Percentiles rank a stretch among this genome's conserved stretches.
Evolutionary conservation across 2,329 filamentous ascomycete species (phyloP).

Genomic region (Hypoxylon sp.): DNA sequence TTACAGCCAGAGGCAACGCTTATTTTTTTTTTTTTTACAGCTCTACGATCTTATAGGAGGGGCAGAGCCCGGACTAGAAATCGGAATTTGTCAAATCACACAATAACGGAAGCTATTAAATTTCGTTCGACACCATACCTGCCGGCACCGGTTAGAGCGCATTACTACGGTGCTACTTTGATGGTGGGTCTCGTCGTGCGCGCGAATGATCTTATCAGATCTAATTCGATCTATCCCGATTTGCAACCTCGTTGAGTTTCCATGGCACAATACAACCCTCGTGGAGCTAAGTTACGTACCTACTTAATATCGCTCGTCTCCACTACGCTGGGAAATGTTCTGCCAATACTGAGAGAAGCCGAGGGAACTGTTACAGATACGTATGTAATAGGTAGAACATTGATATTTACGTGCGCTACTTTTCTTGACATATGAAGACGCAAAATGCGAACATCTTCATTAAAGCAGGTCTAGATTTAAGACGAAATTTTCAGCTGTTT

Average conservation of each 20-base stretch:
- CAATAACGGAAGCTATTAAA: constrained; percentile 1
- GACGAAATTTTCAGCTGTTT: not conserved
- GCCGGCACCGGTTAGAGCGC: constrained; percentile 31
- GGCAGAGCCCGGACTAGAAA: constrained; percentile 5
- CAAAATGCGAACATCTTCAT: not conserved
- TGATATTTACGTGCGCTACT: not conserved
- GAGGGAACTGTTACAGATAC: not conserved
- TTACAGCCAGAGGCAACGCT: not conserved
- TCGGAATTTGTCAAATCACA: constrained; percentile 13
- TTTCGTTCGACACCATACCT: constrained; percentile 14
- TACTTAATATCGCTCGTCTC: not conserved
- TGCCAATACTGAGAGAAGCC: not conserved
- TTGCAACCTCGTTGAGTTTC: constrained; percentile 14
- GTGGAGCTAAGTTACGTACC: constrained; percentile 22
- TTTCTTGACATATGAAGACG: not conserved
- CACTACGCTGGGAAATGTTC: constrained; percentile 3
- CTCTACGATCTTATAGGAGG: constrained; percentile 13
- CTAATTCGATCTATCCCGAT: not conserved
- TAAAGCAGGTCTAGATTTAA: not conserved
- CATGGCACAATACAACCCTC: constrained; percentile 12
- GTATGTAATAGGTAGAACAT: not conserved
- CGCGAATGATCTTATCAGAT: constrained; percentile 33
- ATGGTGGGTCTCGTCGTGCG: constrained; percentile 10
- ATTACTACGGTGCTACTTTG: constrained; percentile 26
- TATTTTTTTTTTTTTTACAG: not conserved